A percentile compares a stretch with the other conserved stretches of the same genome.
phyloP scores from a whole-genome alignment of 805 yeast genomes.

The Starmerella potacharoeniae region DNA sequence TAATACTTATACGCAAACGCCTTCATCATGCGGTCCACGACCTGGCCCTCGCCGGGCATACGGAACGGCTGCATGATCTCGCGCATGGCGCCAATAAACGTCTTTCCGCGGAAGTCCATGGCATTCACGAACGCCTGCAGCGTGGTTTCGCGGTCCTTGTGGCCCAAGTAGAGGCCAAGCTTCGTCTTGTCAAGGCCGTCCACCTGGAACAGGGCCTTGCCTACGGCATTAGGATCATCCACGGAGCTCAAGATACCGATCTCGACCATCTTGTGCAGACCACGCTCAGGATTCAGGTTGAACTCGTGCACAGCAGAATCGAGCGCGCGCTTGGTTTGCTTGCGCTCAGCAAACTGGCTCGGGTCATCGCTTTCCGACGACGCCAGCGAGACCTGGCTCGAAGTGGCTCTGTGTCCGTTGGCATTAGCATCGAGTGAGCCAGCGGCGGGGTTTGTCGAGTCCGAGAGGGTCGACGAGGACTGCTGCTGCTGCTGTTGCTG shows the following conservation, averaged over 20 bases:
- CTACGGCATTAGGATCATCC: constrained; percentile 56
- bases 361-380: constrained; percentile 45
- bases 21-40: constrained; percentile 91
- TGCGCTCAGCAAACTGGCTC: constrained; percentile 70
- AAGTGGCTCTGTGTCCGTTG: constrained; percentile 2
- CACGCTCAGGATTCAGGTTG: constrained; percentile 76
- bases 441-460: background rate
- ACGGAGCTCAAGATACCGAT: constrained; percentile 48
- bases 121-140: constrained; percentile 75
- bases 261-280: constrained; percentile 50
- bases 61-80: constrained; percentile 76
- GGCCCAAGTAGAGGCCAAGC: constrained; percentile 88
- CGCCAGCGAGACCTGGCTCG: constrained; percentile 8
- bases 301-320: constrained; percentile 68
- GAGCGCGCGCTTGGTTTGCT: constrained; percentile 70
- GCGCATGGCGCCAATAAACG: constrained; percentile 80
- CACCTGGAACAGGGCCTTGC: constrained; percentile 53
- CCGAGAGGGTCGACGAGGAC: background rate
- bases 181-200: constrained; percentile 72
- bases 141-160: constrained; percentile 77
- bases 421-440: background rate
- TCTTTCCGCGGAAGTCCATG: constrained; percentile 58
- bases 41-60: constrained; percentile 96
- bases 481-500: background rate
- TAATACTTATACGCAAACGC: constrained; percentile 90